phyloP scores from a whole-genome alignment of 2,329 filamentous ascomycete species.

The Mycocentrospora acerina region DNA sequence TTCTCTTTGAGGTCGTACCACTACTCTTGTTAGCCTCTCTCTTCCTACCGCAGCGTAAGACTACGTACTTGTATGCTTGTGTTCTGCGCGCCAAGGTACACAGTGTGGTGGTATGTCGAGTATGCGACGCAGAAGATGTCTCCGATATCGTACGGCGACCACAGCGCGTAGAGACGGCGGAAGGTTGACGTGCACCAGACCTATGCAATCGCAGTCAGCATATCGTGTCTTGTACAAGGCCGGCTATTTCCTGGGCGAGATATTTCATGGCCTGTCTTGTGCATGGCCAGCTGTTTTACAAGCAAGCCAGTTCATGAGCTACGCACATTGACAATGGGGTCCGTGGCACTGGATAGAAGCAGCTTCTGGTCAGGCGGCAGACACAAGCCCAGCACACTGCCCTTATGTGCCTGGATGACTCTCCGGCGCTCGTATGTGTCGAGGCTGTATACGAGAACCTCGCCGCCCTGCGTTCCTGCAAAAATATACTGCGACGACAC shows the following conservation, averaged over 20 bases:
- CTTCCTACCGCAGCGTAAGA: constrained; percentile 47
- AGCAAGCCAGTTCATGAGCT: not conserved
- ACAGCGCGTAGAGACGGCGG: constrained; percentile 80
- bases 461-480: constrained; percentile 88
- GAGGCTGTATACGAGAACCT: constrained; percentile 89
- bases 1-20: constrained; percentile 79
- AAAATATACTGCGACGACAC: constrained; percentile 81
- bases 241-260: too few relatives aligned
- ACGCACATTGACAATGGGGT: constrained; percentile 81
- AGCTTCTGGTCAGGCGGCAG: constrained; percentile 73
- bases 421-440: constrained; percentile 79
- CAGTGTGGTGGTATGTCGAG: constrained; percentile 72
- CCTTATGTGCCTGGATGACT: constrained; percentile 84
- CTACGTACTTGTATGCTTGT: constrained; percentile 72
- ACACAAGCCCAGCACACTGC: constrained; percentile 83
- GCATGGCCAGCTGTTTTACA: too few relatives aligned
- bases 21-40: constrained; percentile 34
- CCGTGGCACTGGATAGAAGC: constrained; percentile 89
- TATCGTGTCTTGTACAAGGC: constrained; percentile 80
- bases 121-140: constrained; percentile 96
- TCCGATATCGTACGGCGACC: constrained; percentile 89
- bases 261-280: too few relatives aligned
- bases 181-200: constrained; percentile 81
- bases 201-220: constrained; percentile 31
- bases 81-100: constrained; percentile 92